Percentiles rank a stretch among this genome's conserved stretches.
Conservation (phyloP, 2,329 filamentous ascomycete genomes). For the Fusarium oxysporum region DNA sequence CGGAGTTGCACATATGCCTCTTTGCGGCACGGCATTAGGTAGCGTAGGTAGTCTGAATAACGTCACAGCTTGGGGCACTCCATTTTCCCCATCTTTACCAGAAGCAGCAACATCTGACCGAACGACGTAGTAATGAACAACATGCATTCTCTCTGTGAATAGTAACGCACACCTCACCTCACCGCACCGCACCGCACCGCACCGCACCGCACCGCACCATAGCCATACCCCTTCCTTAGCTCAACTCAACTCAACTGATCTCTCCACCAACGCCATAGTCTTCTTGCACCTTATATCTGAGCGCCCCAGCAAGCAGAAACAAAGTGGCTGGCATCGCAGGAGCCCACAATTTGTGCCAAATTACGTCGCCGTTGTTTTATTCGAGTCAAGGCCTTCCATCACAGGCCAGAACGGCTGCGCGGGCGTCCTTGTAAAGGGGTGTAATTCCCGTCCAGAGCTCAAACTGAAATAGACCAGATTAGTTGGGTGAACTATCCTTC, state of each 20-base stretch:
- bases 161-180: neutral
- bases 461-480: conserved; percentile 63
- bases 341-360: neutral
- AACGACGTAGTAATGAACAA: conserved; percentile 1
- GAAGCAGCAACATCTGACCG: conserved; percentile 10
- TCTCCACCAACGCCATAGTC: conserved; percentile 23
- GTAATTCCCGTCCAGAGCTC: conserved; percentile 86
- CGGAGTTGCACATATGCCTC: neutral
- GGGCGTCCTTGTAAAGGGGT: conserved; percentile 77
- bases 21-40: conserved; percentile 9
- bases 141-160: neutral
- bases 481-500: conserved; percentile 19
- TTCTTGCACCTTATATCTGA: neutral
- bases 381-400: neutral
- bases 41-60: conserved; percentile 15
- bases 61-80: conserved; percentile 21
- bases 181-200: neutral
- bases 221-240: too few species aligned
- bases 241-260: neutral
- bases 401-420: conserved; percentile 65
- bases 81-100: conserved; percentile 14
- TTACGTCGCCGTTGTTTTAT: neutral
- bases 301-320: neutral
- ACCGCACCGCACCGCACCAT: too few species aligned
- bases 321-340: neutral